These are phyloP conservation scores for Stropharia rugosoannulata DNA, from an alignment of 768 basidiomycete species.

Conservation along the genomic window DNA sequence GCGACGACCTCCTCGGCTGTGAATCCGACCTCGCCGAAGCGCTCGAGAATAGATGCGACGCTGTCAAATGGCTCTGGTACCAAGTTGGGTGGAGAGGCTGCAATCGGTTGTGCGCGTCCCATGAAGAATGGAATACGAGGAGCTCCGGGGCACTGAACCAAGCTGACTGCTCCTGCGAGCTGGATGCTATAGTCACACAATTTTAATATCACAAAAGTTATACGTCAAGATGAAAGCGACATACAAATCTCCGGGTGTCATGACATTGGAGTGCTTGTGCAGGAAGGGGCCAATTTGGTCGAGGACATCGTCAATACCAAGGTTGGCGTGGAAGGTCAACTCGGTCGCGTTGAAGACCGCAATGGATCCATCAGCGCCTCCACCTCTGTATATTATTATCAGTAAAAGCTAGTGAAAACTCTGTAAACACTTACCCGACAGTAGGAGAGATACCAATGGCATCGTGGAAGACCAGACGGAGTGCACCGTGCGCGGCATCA, in stretches of 20 bases:
- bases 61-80: slow-evolving; percentile 20
- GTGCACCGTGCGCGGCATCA: slow-evolving; percentile 28
- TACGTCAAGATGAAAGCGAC: slow-evolving; percentile 6
- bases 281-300: slow-evolving; percentile 32
- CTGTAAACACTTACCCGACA: slow-evolving; percentile 21
- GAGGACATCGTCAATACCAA: slow-evolving; percentile 42
- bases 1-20: slow-evolving; percentile 34
- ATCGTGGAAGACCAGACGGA: slow-evolving; percentile 40
- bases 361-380: slow-evolving; percentile 50
- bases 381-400: slow-evolving; percentile 24
- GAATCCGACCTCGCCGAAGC: slow-evolving; percentile 37
- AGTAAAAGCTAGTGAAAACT: background rate
- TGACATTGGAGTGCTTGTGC: slow-evolving; percentile 28
- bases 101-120: slow-evolving; percentile 32
- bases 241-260: slow-evolving; percentile 45
- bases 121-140: slow-evolving; percentile 39
- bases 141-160: slow-evolving; percentile 42
- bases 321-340: slow-evolving; percentile 39
- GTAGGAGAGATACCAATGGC: slow-evolving; percentile 42
- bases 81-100: slow-evolving; percentile 24
- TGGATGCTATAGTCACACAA: slow-evolving; percentile 31
- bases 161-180: slow-evolving; percentile 43
- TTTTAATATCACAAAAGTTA: background rate
- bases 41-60: slow-evolving; percentile 26
- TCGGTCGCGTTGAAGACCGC: slow-evolving; percentile 43